These are phyloP conservation scores for Starmerella vaccinii DNA, from an alignment of 805 yeast genomes.

Conservation along the genomic window DNA sequence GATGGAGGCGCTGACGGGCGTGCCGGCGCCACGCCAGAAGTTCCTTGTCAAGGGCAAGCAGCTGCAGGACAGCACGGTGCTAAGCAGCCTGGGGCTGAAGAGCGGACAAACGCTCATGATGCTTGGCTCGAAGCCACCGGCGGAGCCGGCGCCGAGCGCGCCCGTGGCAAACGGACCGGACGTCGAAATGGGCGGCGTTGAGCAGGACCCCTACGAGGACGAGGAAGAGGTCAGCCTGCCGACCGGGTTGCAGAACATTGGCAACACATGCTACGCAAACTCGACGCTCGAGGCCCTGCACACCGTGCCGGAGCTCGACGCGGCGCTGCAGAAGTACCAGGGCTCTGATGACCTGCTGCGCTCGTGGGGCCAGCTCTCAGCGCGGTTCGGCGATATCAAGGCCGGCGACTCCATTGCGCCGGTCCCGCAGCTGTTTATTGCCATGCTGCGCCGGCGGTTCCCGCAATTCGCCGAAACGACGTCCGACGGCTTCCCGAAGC, in stretches of 20 bases:
- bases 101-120: conserved; percentile 69
- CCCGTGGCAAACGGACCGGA: conserved; percentile 50
- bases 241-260: conserved; percentile 57
- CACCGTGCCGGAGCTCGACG: conserved; percentile 41
- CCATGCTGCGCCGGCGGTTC: conserved; percentile 43
- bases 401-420: conserved; percentile 35
- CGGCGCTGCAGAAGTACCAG: conserved; percentile 36
- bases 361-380: conserved; percentile 28
- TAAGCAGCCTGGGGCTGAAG: conserved; percentile 47
- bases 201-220: conserved; percentile 20
- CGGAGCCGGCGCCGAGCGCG: conserved; percentile 28
- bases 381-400: conserved; percentile 25
- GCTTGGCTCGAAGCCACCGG: conserved; percentile 65
- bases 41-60: conserved; percentile 84
- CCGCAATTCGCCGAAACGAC: conserved; percentile 83
- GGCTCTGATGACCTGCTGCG: conserved; percentile 31
- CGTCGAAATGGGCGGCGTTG: conserved; percentile 35
- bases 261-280: conserved; percentile 71
- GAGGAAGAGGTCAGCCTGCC: conserved; percentile 39
- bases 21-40: conserved; percentile 85
- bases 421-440: conserved; percentile 59
- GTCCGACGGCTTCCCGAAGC: conserved; percentile 63
- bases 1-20: conserved; percentile 62
- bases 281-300: conserved; percentile 52
- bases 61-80: conserved; percentile 55